These are phyloP conservation scores for Flaveria sonorensis DNA, from an alignment of 129 eudicot species.

Conservation along the genomic window DNA sequence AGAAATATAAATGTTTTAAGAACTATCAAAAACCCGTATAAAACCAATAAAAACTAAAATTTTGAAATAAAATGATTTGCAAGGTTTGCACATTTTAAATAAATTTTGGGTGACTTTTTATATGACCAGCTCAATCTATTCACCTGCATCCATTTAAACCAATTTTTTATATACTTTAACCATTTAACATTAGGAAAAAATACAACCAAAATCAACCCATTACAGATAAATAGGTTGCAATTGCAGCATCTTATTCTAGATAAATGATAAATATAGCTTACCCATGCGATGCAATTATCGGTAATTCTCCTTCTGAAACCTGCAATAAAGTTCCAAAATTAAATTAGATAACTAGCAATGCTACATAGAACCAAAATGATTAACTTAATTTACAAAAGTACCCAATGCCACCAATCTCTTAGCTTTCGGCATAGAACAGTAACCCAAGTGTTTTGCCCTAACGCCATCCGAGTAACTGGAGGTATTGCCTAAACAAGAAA, in stretches of 20 bases:
- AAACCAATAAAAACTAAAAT: not conserved
- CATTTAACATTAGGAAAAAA: not conserved
- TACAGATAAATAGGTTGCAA: not conserved
- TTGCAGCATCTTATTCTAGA: not conserved
- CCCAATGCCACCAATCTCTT: conserved; percentile 99
- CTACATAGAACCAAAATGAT: not conserved
- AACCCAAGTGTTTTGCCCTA: conserved; percentile 88
- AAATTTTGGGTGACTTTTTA: not conserved
- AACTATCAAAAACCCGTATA: not conserved
- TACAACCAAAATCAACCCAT: not conserved
- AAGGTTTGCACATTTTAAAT: not conserved
- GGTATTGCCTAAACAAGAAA: conserved; percentile 69
- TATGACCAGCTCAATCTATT: not conserved
- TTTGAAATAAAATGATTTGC: not conserved
- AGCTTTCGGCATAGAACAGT: conserved; percentile 93
- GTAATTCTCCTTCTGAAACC: conserved; percentile 98
- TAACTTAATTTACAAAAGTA: conserved; percentile 32
- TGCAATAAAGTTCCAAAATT: conserved; percentile 36
- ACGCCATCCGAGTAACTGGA: conserved; percentile 87
- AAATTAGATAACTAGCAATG: conserved; percentile 8
- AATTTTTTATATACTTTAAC: not conserved
- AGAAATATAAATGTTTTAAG: not conserved
- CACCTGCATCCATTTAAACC: not conserved
- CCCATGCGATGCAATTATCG: conserved; percentile 96
- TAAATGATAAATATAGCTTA: conserved; percentile 30